Conservation (phyloP, 1,139 yeast genomes). For the Pichia sp. region DNA sequence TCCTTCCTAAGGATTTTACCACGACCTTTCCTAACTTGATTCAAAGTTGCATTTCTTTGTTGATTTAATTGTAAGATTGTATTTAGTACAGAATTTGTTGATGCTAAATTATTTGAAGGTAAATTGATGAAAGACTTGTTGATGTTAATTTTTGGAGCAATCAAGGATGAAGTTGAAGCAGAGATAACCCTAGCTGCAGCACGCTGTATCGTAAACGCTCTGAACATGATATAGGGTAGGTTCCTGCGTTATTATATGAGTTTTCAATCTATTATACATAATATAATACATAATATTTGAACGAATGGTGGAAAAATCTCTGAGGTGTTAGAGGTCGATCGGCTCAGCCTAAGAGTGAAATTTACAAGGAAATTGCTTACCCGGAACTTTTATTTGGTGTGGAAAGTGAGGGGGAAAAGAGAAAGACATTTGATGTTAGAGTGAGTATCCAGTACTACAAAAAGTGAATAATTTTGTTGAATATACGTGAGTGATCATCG, state of each 20-base stretch:
- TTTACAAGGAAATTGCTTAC: no score
- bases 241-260: neutral
- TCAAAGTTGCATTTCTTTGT: slow-evolving; percentile 57
- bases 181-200: slow-evolving; percentile 11
- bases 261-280: neutral
- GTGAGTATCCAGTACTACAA: no score
- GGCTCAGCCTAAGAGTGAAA: neutral
- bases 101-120: neutral
- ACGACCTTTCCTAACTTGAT: slow-evolving; percentile 64
- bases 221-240: slow-evolving; percentile 10
- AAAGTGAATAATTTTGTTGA: no score
- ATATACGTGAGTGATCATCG: no score
- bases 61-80: slow-evolving; percentile 26
- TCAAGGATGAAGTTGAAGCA: slow-evolving; percentile 15
- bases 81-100: neutral
- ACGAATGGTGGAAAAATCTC: no score
- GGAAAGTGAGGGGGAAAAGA: no score
- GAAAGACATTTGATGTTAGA: no score
- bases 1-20: slow-evolving; percentile 44
- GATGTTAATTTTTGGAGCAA: slow-evolving; percentile 14
- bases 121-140: slow-evolving; percentile 16
- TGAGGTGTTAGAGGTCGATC: no score
- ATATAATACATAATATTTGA: neutral
- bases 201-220: slow-evolving; percentile 9
- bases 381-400: neutral